Evolutionary conservation across 352 stramenopile species (phyloP).

Genomic region (Elongisporangium anandrum): DNA sequence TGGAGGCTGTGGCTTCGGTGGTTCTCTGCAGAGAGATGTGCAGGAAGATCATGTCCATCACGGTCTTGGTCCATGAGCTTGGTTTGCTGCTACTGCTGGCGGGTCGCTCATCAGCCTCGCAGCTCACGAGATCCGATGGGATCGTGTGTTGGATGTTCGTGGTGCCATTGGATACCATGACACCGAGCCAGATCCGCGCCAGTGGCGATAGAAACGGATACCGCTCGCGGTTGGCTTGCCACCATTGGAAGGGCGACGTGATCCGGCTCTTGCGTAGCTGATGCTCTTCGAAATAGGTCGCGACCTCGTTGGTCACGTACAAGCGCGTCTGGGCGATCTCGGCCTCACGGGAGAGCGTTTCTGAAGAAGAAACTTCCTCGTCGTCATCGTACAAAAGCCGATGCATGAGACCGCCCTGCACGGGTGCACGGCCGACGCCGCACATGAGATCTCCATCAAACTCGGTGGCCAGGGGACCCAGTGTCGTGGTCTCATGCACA

Average conservation of each 20-base stretch:
- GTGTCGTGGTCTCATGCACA: slow-evolving; percentile 5
- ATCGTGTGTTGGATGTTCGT: slow-evolving; percentile 3
- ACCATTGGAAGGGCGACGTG: slow-evolving; percentile 42
- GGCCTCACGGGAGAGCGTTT: slow-evolving; percentile 24
- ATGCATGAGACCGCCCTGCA: slow-evolving; percentile 37
- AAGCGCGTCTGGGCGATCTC: slow-evolving; percentile 34
- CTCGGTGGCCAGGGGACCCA: slow-evolving; percentile 13
- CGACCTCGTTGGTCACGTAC: slow-evolving; percentile 31
- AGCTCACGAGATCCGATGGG: slow-evolving; percentile 1
- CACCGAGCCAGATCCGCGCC: slow-evolving; percentile 33
- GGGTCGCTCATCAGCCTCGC: neutral
- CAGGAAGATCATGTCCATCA: slow-evolving; percentile 16
- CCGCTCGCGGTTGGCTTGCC: slow-evolving; percentile 30
- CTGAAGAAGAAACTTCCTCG: slow-evolving; percentile 25
- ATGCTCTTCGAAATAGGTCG: slow-evolving; percentile 35
- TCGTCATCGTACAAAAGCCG: slow-evolving; percentile 49
- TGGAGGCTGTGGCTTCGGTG: neutral
- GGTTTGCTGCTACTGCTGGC: slow-evolving; percentile 2
- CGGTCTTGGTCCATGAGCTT: slow-evolving; percentile 2
- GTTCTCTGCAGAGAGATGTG: slow-evolving; percentile 4
- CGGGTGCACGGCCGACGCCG: slow-evolving; percentile 6
- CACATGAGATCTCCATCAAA: slow-evolving; percentile 36
- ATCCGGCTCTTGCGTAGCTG: slow-evolving; percentile 36
- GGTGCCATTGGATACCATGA: slow-evolving; percentile 7
- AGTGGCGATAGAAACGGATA: slow-evolving; percentile 35